Evolutionary conservation across 2,329 filamentous ascomycete species (phyloP).

Genomic region (Didymella lethalis): DNA sequence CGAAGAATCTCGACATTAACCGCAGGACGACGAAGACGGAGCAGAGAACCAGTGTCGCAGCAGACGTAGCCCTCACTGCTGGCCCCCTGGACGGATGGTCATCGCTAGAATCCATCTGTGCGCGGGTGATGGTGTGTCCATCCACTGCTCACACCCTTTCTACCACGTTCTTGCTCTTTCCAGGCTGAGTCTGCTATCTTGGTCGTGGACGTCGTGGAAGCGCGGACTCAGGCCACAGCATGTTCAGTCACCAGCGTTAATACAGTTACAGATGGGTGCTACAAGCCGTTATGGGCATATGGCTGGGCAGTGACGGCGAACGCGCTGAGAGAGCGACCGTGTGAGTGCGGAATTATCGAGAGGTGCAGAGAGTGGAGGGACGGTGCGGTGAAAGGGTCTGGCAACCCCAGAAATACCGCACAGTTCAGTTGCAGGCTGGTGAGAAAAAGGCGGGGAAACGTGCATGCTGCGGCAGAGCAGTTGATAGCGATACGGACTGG

Average conservation of each 20-base stretch:
- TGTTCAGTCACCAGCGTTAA: conserved; percentile 30
- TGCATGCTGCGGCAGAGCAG: conserved; percentile 26
- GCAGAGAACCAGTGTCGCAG: conserved; percentile 71
- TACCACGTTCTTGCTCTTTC: not conserved
- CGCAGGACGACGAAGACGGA: conserved; percentile 78
- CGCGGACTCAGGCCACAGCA: conserved; percentile 30
- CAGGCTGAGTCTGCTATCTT: conserved; percentile 30
- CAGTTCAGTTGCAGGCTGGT: conserved; percentile 27
- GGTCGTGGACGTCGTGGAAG: conserved; percentile 39
- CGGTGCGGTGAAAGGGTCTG: conserved; percentile 32
- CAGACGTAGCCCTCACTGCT: conserved; percentile 73
- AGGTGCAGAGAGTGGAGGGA: conserved; percentile 13
- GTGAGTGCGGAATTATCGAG: conserved; percentile 8
- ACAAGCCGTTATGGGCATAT: not conserved
- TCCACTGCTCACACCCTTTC: conserved; percentile 23
- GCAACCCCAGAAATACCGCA: conserved; percentile 32
- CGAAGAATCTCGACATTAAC: conserved; percentile 73
- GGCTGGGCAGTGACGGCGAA: not conserved
- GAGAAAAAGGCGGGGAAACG: conserved; percentile 28
- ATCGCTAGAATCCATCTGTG: conserved; percentile 39
- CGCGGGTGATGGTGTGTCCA: conserved; percentile 18
- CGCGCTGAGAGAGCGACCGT: not conserved
- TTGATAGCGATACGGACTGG: conserved; percentile 21
- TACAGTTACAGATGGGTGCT: not conserved
- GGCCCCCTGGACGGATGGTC: conserved; percentile 42